phyloP scores from a whole-genome alignment of 176 grass and related monocot genomes.

The Pontederia paniculata region DNA sequence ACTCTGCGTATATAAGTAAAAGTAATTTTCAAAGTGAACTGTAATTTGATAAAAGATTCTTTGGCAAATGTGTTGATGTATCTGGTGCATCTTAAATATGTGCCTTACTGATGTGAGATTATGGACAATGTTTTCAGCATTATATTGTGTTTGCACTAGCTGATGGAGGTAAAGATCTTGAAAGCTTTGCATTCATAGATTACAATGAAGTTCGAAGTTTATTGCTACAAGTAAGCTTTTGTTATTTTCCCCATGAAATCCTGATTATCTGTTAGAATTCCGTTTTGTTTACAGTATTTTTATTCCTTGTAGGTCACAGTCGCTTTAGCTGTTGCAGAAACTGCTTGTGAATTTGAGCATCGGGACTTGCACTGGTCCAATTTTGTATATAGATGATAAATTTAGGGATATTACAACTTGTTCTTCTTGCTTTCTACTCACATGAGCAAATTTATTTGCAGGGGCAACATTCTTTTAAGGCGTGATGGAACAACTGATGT shows the following conservation, averaged over 20 bases:
- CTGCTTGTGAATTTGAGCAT: conserved; percentile 89
- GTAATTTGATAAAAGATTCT: background rate
- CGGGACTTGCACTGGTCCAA: conserved; percentile 84
- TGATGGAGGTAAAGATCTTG: conserved; percentile 84
- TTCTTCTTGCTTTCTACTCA: background rate
- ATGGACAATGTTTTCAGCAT: conserved; percentile 38
- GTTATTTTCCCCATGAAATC: conserved; percentile 2
- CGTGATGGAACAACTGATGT: conserved; percentile 36
- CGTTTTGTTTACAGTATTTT: conserved; percentile 35
- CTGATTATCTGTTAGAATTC: background rate
- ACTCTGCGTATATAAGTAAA: background rate
- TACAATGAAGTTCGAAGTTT: conserved; percentile 68
- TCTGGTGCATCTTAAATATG: background rate
- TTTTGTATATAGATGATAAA: conserved; percentile 7
- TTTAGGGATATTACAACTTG: conserved; percentile 3
- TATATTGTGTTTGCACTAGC: conserved; percentile 85
- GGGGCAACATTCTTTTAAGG: conserved; percentile 92
- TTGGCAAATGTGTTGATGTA: background rate
- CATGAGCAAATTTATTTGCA: conserved; percentile 24
- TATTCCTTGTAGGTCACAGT: conserved; percentile 41
- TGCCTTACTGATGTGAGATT: background rate
- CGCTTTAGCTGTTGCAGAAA: conserved; percentile 78
- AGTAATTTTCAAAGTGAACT: background rate
- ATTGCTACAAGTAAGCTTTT: conserved; percentile 61
- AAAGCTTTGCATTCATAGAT: conserved; percentile 56